phyloP scores from a whole-genome alignment of 2,329 filamentous ascomycete genomes.

The Neodidymelliopsis sp. region DNA sequence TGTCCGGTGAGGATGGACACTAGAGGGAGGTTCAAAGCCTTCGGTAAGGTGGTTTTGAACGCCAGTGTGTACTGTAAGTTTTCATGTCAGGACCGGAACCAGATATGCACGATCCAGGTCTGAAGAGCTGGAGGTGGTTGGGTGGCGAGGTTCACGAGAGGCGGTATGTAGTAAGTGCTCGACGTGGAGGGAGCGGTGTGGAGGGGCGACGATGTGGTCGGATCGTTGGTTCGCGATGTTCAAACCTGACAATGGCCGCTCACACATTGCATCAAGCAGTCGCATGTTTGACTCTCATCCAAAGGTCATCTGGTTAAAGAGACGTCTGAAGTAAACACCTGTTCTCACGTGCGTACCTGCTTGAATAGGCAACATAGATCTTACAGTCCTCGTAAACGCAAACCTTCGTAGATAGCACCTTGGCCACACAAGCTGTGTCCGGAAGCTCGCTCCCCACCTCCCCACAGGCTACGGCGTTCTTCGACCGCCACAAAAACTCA shows the following conservation, averaged over 20 bases:
- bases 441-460: neutral
- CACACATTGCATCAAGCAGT: too few relatives aligned
- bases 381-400: neutral
- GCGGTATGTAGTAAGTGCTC: conserved; percentile 7
- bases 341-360: conserved; percentile 14
- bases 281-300: too few relatives aligned
- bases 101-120: conserved; percentile 4
- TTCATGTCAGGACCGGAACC: conserved; percentile 1
- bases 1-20: conserved; percentile 13
- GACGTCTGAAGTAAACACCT: conserved; percentile 11
- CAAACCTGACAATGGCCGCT: neutral
- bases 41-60: conserved; percentile 13
- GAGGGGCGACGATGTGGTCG: conserved; percentile 7
- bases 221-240: conserved; percentile 1
- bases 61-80: neutral
- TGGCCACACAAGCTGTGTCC: neutral
- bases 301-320: neutral
- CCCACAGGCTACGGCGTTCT: neutral
- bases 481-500: conserved; percentile 1
- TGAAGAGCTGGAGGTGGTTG: conserved; percentile 1
- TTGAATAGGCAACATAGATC: neutral
- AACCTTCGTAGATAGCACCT: conserved; percentile 2
- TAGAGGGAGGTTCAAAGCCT: neutral
- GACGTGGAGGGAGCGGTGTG: conserved; percentile 15
- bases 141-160: conserved; percentile 19